Evolutionary conservation across 352 stramenopile genomes (phyloP), one percentile per base, ranked within the genome.

Genomic region (Aphanomyces astaci): DNA sequence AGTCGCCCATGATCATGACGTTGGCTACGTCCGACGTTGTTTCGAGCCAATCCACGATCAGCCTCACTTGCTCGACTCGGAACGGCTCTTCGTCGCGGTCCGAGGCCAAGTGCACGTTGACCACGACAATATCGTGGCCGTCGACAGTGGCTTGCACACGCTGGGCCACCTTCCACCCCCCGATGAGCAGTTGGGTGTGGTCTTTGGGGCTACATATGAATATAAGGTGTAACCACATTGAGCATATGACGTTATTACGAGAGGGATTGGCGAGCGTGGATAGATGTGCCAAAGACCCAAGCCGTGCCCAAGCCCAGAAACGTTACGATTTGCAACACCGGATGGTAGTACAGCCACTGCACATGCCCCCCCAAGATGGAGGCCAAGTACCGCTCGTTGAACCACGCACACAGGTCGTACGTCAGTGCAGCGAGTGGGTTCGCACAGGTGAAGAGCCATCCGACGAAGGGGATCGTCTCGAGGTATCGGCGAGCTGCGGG

Each of bases 361-460:
- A 36, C 32, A 31, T 62, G 31, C 19, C 28, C 25, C 3, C 53
- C 53, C 15, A 62, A 36, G 31, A 62, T 62, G 25, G 53, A 43
- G 28, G 53, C 53, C 25, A 62, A 31, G 53, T 30, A 62, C 25
- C 53, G 53, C n/a, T 62, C 53, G 53, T 62, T 62, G 53, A 62
- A 62, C 25, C 53, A 43, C 31, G 53, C 53, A 24, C 36, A 46
- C 15, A 31, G 11, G 53, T 62, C 53, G 53, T 62, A 62, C 4
- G 19, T 19, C 25, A 43, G n/a, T 10, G 25, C 25, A 15, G 53
- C 53, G 13, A 62, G 22, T 9, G 53, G 53, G 31, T 62, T 62
- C 53, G 28, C 27, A 4, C 28, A n/a, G 0, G 28, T 43, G 53
- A 62, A 36, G 53, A 62, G 53, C 4, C 15, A 31, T 15, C 53